Evolutionary conservation across 306 rosid genomes (phyloP).

Genomic region (Luffa acutangula): DNA sequence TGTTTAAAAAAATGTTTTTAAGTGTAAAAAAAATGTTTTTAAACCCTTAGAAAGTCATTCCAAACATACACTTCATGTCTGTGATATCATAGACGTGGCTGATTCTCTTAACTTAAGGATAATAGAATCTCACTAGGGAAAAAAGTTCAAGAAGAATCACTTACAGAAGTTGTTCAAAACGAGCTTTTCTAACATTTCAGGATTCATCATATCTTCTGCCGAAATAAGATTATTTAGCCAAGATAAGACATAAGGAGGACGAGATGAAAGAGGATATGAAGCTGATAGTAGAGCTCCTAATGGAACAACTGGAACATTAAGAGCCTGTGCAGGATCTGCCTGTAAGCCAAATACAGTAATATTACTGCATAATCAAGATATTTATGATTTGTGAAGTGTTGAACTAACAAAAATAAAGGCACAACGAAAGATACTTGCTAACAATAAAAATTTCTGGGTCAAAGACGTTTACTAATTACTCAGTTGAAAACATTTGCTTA

Average conservation of each 20-base stretch:
- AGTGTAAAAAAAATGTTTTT: too few relatives aligned
- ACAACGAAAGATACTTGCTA: neutral
- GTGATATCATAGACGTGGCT: neutral
- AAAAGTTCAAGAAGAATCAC: slow-evolving; percentile 11
- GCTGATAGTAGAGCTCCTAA: slow-evolving; percentile 78
- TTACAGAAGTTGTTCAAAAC: slow-evolving; percentile 91
- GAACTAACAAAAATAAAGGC: neutral
- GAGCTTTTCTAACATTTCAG: slow-evolving; percentile 69
- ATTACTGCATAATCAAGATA: slow-evolving; percentile 20
- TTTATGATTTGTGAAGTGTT: neutral
- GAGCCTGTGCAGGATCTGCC: slow-evolving; percentile 99
- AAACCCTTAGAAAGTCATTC: too few relatives aligned
- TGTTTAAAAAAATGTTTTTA: too few relatives aligned
- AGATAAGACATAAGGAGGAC: slow-evolving; percentile 65
- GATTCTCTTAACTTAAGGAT: neutral
- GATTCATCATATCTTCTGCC: slow-evolving; percentile 94
- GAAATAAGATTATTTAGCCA: slow-evolving; percentile 85
- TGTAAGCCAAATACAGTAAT: slow-evolving; percentile 32
- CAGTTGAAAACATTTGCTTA: slow-evolving; percentile 1
- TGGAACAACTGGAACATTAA: slow-evolving; percentile 89
- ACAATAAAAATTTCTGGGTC: neutral
- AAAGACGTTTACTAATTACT: neutral
- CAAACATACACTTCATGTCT: neutral
- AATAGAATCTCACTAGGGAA: neutral
- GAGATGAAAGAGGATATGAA: slow-evolving; percentile 78